Base-by-base conservation (phyloP, 2,329 filamentous ascomycete genomes). In the Chaetothyriales sp. region DNA sequence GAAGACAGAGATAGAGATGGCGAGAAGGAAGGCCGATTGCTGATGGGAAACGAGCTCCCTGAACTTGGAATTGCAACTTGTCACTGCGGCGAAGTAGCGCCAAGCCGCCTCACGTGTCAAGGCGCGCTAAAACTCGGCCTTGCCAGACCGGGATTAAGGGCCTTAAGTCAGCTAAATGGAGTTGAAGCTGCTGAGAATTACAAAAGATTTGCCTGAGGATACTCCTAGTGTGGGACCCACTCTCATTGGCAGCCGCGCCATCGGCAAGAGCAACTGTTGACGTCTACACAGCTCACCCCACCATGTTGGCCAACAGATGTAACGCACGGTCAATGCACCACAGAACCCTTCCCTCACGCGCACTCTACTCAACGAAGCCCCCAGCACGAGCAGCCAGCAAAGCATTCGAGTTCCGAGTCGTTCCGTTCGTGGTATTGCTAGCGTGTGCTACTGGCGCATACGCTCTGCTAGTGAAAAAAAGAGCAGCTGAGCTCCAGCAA, bases 371-470 rank as follows among this genome's bases (percentile, higher is more conserved):
- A 7, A 20, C 22, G 7, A n/a, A 43, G 9, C 47, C 5, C 2
- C 3, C 28, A 5, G 15, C 32, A 25, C 57, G 49, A 49, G 53
- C 58, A 32, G 51, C 53, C 7, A 54, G 55, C 18, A 55, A 53
- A 22, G 49, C 55, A 10, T 48, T 51, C n/a, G 39, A 47, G 43
- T 52, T 60, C 15, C 49, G 52, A 20, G 54, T 71, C 61, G 58
- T 69, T 50, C 69, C 69, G 10, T 65, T 70, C 56, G 48, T 70
- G 49, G 54, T 66, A 20, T 69, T 78, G 53, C 65, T 73, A 48
- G 63, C 69, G 44, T 61, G 70, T 47, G 73, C 73, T 52, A 70
- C 70, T 42, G 72, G 70, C 44, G 66, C 70, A 47, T 78, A 77
- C 65, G 61, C 66, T 44, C 63, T 73, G 43, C 70, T 78, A 59